These are phyloP conservation scores for Balamuthia mandrillaris DNA, from an alignment of 208 protist species.

Conservation along the genomic window DNA sequence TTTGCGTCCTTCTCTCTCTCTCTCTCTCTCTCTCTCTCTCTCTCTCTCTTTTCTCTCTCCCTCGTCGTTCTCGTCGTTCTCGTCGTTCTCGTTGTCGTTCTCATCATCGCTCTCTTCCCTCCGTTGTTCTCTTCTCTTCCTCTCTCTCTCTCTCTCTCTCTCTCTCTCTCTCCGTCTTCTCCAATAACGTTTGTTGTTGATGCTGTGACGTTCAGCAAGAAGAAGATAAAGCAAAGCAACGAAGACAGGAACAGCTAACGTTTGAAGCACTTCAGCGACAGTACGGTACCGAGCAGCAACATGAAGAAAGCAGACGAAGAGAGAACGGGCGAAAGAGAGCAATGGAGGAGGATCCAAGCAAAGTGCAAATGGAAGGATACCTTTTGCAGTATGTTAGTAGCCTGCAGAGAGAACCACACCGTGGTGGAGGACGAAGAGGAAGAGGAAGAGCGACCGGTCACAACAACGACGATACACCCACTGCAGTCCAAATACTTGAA, in stretches of 20 bases:
- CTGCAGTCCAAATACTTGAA: neutral
- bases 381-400: neutral
- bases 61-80: neutral
- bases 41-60: neutral
- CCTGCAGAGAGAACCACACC: neutral
- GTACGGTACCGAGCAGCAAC: too few relatives aligned
- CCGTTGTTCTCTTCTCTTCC: neutral
- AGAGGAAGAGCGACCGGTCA: neutral
- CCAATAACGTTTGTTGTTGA: neutral
- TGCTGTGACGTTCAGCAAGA: neutral
- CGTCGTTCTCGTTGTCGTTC: too few relatives aligned
- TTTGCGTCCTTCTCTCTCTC: neutral
- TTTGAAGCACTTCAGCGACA: too few relatives aligned
- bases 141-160: neutral
- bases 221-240: too few relatives aligned
- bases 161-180: neutral
- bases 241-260: too few relatives aligned
- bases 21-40: neutral
- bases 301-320: too few relatives aligned
- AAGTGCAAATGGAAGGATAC: too few relatives aligned
- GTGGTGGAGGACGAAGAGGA: neutral
- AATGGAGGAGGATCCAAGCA: too few relatives aligned
- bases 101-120: too few relatives aligned
- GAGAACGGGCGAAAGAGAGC: too few relatives aligned
- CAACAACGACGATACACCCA: too few relatives aligned